Conservation (phyloP, 306 rosid species). For the Castanea crenata region DNA sequence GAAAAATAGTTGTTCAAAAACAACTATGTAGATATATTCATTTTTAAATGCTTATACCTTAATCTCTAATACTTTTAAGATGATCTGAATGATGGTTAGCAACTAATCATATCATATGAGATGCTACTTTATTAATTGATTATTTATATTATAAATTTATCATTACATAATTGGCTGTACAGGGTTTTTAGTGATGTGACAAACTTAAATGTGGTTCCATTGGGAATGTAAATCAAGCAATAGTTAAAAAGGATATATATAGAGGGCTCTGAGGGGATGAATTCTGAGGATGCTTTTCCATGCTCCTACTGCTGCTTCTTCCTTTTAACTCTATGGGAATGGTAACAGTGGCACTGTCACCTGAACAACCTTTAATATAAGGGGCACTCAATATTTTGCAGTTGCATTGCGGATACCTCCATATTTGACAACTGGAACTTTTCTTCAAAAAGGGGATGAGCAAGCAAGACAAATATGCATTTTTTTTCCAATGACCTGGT, state of each 20-base stretch:
- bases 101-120: not conserved
- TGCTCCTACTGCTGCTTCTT: slow-evolving; percentile 86
- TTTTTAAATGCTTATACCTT: not conserved
- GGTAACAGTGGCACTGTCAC: slow-evolving; percentile 37
- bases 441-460: slow-evolving; percentile 21
- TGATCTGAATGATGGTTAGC: not conserved
- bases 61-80: not conserved
- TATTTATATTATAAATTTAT: too few species aligned
- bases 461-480: slow-evolving; percentile 17
- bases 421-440: slow-evolving; percentile 5
- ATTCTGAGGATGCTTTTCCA: slow-evolving; percentile 90
- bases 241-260: slow-evolving; percentile 72
- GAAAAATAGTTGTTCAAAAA: not conserved
- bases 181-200: slow-evolving; percentile 95
- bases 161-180: slow-evolving; percentile 26
- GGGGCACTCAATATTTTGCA: slow-evolving; percentile 26
- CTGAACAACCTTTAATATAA: slow-evolving; percentile 14
- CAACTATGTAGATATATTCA: not conserved
- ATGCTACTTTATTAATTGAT: too few species aligned
- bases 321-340: slow-evolving; percentile 35
- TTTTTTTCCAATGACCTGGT: slow-evolving; percentile 65
- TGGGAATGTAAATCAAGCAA: slow-evolving; percentile 56
- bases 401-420: slow-evolving; percentile 21
- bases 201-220: slow-evolving; percentile 80
- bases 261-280: slow-evolving; percentile 95